A percentile compares a stretch with the other conserved stretches of the same genome.
Evolutionary conservation across 805 yeast genomes (phyloP).

Genomic region (Myxozyma kluyveri): DNA sequence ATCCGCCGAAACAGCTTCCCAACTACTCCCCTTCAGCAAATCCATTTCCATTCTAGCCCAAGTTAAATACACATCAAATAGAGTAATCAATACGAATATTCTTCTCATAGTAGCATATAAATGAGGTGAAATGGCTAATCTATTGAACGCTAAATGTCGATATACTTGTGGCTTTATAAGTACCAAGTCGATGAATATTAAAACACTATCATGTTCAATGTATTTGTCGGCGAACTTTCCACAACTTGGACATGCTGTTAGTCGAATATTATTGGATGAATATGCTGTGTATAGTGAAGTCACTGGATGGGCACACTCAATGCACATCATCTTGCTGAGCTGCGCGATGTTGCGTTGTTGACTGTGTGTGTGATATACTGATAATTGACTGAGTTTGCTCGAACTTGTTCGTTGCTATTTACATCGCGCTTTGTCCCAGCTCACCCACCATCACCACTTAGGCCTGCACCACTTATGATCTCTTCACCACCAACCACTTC

Average conservation of each 20-base stretch:
- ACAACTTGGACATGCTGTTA: conserved; percentile 74
- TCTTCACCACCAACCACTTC: too few species aligned
- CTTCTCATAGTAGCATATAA: conserved; percentile 40
- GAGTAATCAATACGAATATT: conserved; percentile 57
- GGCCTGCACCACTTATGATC: too few species aligned
- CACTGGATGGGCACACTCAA: conserved; percentile 74
- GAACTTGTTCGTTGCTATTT: too few species aligned
- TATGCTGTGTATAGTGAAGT: conserved; percentile 66
- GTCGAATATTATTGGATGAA: conserved; percentile 72
- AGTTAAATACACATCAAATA: conserved; percentile 83
- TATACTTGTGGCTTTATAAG: conserved; percentile 76
- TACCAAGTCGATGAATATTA: conserved; percentile 77
- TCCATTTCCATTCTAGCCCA: conserved; percentile 87
- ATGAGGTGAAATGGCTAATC: conserved; percentile 38
- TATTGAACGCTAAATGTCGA: conserved; percentile 80
- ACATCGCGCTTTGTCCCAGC: too few species aligned
- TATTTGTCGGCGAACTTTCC: conserved; percentile 79
- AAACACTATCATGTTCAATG: conserved; percentile 82
- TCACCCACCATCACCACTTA: too few species aligned
- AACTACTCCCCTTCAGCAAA: conserved; percentile 36
- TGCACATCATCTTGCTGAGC: conserved; percentile 70
- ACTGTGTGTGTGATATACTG: too few species aligned
- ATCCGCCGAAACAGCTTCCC: neutral
- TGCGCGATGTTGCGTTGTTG: too few species aligned
- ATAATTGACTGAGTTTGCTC: too few species aligned